These are phyloP conservation scores for Isabelozyma gotoi DNA, from an alignment of 805 yeast species.

Conservation along the genomic window DNA sequence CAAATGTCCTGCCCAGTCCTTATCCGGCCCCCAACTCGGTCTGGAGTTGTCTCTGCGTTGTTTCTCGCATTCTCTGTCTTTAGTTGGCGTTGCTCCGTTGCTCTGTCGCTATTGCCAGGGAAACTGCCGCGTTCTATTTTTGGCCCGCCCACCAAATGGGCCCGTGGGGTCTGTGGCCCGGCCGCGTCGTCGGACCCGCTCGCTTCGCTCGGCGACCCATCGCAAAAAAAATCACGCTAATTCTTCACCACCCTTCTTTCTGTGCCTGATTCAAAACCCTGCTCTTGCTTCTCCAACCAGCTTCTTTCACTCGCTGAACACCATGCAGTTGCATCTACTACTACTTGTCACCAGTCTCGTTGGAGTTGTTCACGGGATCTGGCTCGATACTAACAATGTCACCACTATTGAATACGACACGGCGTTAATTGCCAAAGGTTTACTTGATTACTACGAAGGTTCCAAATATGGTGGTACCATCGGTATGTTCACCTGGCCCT, in stretches of 20 bases:
- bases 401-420: constrained; percentile 56
- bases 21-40: no score
- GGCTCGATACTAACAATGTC: constrained; percentile 37
- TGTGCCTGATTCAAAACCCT: neutral
- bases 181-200: neutral
- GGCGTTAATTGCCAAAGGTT: constrained; percentile 62
- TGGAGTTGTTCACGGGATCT: constrained; percentile 17
- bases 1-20: no score
- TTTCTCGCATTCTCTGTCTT: no score
- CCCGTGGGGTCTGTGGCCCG: no score
- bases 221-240: no score
- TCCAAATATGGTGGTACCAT: constrained; percentile 66
- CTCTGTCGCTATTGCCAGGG: no score
- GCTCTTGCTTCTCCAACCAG: neutral
- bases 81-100: no score
- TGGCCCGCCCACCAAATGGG: neutral
- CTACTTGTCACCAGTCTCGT: constrained; percentile 5
- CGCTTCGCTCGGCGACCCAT: no score
- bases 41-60: no score
- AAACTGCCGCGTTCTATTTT: neutral
- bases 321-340: neutral
- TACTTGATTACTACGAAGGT: constrained; percentile 82
- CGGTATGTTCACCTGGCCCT: constrained; percentile 86
- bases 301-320: neutral
- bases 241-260: no score